A percentile compares a stretch with the other conserved stretches of the same genome.
phyloP scores from a whole-genome alignment of 2,329 filamentous ascomycete species.

The Aspergillus sp. region DNA sequence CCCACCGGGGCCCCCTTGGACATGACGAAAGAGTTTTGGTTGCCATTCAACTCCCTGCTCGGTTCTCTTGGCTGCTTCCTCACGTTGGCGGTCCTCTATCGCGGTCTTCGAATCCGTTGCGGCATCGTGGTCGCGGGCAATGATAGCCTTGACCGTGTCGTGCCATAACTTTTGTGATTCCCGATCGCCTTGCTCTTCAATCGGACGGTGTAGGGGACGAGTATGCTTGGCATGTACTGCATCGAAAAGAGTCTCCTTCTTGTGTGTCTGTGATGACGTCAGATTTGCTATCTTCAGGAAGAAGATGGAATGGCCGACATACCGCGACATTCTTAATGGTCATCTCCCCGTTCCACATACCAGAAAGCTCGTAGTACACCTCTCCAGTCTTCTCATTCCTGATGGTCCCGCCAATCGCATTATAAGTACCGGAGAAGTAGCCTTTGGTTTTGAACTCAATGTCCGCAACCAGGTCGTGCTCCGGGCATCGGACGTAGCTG shows the following conservation, averaged over 20 bases:
- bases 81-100: slow-evolving; percentile 85
- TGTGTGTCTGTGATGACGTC: slow-evolving; percentile 59
- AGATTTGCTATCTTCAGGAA: background rate
- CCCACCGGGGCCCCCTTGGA: slow-evolving; percentile 63
- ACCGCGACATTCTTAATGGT: slow-evolving; percentile 71
- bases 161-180: slow-evolving; percentile 88
- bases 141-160: slow-evolving; percentile 72
- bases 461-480: slow-evolving; percentile 77
- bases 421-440: slow-evolving; percentile 93
- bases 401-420: slow-evolving; percentile 87
- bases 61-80: slow-evolving; percentile 73
- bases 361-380: slow-evolving; percentile 81
- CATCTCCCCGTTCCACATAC: slow-evolving; percentile 94
- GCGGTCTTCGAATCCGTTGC: slow-evolving; percentile 96
- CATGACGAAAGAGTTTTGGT: slow-evolving; percentile 73
- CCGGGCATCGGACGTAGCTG: slow-evolving; percentile 85
- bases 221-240: slow-evolving; percentile 71
- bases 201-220: slow-evolving; percentile 63
- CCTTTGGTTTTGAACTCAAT: slow-evolving; percentile 99
- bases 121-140: slow-evolving; percentile 73
- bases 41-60: slow-evolving; percentile 81
- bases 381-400: slow-evolving; percentile 83
- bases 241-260: slow-evolving; percentile 85
- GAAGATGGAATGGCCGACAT: slow-evolving; percentile 2
- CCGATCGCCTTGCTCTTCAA: slow-evolving; percentile 79